Conservation (phyloP, 345 rosid genomes). For the Ceriops zippeliana region DNA sequence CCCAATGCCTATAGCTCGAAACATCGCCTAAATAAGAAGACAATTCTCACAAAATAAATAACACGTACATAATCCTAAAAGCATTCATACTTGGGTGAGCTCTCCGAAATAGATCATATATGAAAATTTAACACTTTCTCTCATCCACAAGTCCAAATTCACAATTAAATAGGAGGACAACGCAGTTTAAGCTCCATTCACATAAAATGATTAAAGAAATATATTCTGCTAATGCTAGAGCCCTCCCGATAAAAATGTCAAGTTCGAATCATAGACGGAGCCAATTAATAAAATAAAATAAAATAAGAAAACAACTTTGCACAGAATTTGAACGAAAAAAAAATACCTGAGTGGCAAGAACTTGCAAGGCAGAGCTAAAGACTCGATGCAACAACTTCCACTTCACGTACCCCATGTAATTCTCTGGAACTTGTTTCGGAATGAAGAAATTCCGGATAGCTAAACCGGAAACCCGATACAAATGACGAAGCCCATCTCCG, state of each 20-base stretch:
- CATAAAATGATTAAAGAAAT: too few species aligned
- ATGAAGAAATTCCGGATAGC: slow-evolving; percentile 61
- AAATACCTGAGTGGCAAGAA: slow-evolving; percentile 90
- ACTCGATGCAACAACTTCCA: slow-evolving; percentile 91
- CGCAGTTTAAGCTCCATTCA: too few species aligned
- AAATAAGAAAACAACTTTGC: too few species aligned
- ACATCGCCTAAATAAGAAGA: slow-evolving; percentile 56
- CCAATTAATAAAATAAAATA: too few species aligned
- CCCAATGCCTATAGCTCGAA: slow-evolving; percentile 88
- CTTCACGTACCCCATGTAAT: slow-evolving; percentile 66
- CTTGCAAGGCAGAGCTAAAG: slow-evolving; percentile 87
- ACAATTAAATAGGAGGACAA: too few species aligned
- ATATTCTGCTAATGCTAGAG: too few species aligned
- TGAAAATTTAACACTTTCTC: too few species aligned
- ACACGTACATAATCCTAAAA: not conserved
- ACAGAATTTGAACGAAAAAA: too few species aligned
- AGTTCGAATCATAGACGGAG: too few species aligned
- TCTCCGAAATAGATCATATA: too few species aligned
- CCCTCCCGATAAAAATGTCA: too few species aligned
- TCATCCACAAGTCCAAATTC: too few species aligned
- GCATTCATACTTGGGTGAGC: not conserved
- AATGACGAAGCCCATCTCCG: slow-evolving; percentile 36
- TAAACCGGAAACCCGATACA: slow-evolving; percentile 37
- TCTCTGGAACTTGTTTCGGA: slow-evolving; percentile 62
- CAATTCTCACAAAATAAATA: not conserved